These are phyloP conservation scores for Papiliotrema fonsecae DNA, from an alignment of 1,284 basidiomycete species.

Conservation along the genomic window DNA sequence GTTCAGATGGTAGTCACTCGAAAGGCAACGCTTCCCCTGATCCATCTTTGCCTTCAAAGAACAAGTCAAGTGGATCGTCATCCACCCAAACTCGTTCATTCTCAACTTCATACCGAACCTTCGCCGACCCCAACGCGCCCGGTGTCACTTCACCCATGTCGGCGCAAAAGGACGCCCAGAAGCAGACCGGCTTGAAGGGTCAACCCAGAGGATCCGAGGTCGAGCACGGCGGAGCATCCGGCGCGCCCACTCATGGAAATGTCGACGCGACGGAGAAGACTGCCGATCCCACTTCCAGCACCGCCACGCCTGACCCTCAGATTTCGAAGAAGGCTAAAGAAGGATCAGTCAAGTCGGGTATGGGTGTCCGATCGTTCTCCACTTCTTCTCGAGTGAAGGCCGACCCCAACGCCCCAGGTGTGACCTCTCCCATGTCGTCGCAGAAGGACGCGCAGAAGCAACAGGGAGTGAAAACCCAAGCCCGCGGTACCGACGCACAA, in stretches of 20 bases:
- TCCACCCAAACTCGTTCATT: conserved; percentile 1
- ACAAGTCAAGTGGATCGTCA: conserved; percentile 1
- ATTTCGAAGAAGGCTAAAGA: neutral
- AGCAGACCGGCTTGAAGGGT: neutral
- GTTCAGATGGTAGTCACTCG: conserved; percentile 15
- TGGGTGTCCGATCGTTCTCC: conserved; percentile 1
- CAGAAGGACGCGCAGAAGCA: conserved; percentile 1
- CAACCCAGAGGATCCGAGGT: conserved; percentile 1
- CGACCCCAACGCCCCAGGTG: conserved; percentile 3
- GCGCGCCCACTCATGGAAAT: neutral
- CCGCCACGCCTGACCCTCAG: conserved; percentile 1
- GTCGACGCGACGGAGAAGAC: neutral
- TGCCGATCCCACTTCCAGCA: neutral
- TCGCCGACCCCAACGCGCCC: conserved; percentile 6
- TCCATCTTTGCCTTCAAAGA: conserved; percentile 28
- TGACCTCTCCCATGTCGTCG: neutral
- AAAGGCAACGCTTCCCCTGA: conserved; percentile 34
- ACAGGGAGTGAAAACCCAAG: neutral
- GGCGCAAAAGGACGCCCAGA: neutral
- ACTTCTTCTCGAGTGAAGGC: neutral
- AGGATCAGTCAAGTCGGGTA: neutral
- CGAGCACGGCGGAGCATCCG: conserved; percentile 4
- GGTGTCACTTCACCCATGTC: neutral
- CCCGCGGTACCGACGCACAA: neutral
- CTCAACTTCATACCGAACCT: neutral